These are phyloP conservation scores for Penicillium angulare DNA, from an alignment of 495 filamentous ascomycete species.

Conservation along the genomic window DNA sequence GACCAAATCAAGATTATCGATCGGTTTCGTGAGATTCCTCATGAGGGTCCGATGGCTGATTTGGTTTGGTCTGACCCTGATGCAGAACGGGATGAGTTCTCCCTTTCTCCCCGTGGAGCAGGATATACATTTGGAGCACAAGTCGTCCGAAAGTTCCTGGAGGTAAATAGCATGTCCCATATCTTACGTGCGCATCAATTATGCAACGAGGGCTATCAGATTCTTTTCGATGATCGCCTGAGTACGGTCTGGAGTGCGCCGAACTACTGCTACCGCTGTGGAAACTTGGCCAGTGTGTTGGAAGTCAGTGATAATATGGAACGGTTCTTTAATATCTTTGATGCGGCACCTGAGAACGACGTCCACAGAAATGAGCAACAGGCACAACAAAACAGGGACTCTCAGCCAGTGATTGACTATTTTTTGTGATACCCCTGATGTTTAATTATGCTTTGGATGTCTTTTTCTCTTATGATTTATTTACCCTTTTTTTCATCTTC, in stretches of 20 bases:
- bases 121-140: constrained; percentile 97
- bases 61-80: constrained; percentile 98
- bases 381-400: constrained; percentile 56
- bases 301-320: constrained; percentile 92
- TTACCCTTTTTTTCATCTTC: constrained; percentile 8
- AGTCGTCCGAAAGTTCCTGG: constrained; percentile 95
- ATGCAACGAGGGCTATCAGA: constrained; percentile 95
- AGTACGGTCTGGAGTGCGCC: constrained; percentile 98
- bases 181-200: constrained; percentile 96
- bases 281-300: constrained; percentile 94
- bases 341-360: constrained; percentile 94
- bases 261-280: constrained; percentile 95
- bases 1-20: constrained; percentile 99
- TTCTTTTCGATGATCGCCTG: constrained; percentile 89
- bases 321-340: constrained; percentile 94
- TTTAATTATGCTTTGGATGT: background rate
- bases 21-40: constrained; percentile 95
- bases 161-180: constrained; percentile 95
- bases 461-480: constrained; percentile 8
- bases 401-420: constrained; percentile 66
- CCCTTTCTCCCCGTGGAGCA: constrained; percentile 85
- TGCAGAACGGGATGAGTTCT: constrained; percentile 93
- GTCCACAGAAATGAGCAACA: constrained; percentile 73
- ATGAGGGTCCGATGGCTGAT: constrained; percentile 99
- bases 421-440: constrained; percentile 62